phyloP scores from a whole-genome alignment of 202 grass and related monocot genomes.

The Bolboschoenoplectus hybrid region DNA sequence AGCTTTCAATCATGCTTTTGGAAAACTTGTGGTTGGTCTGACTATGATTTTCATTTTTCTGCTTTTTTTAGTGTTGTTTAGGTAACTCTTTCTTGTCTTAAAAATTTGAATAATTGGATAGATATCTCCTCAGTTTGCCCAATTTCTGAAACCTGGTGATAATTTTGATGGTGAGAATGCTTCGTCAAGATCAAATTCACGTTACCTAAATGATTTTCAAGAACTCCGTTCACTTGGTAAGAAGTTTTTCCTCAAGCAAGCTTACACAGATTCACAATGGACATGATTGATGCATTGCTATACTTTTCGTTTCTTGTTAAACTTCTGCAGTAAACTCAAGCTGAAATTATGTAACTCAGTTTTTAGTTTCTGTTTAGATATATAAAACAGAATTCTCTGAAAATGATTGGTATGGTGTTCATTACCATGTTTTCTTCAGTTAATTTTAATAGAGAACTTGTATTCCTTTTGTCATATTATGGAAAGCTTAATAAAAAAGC shows the following conservation, averaged over 20 bases:
- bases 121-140: constrained; percentile 70
- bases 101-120: constrained; percentile 47
- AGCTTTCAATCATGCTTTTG: constrained; percentile 73
- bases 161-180: constrained; percentile 40
- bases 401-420: constrained; percentile 1
- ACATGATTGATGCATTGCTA: constrained; percentile 4
- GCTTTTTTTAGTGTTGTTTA: constrained; percentile 24
- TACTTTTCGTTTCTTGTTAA: not conserved
- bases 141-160: constrained; percentile 75
- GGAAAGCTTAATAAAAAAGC: not conserved
- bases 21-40: constrained; percentile 57
- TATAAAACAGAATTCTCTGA: not conserved
- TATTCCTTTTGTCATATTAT: not conserved
- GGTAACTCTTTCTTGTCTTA: constrained; percentile 38
- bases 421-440: not conserved
- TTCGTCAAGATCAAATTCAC: constrained; percentile 81
- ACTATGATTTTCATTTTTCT: constrained; percentile 39
- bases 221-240: constrained; percentile 87
- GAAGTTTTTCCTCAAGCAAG: not conserved
- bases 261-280: constrained; percentile 11
- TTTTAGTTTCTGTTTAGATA: not conserved
- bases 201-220: constrained; percentile 95
- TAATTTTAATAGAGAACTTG: not conserved
- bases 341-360: constrained; percentile 1
- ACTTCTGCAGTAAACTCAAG: not conserved